Evolutionary conservation across 2,329 filamentous ascomycete genomes (phyloP).

Genomic region (Cladosporium sp.): DNA sequence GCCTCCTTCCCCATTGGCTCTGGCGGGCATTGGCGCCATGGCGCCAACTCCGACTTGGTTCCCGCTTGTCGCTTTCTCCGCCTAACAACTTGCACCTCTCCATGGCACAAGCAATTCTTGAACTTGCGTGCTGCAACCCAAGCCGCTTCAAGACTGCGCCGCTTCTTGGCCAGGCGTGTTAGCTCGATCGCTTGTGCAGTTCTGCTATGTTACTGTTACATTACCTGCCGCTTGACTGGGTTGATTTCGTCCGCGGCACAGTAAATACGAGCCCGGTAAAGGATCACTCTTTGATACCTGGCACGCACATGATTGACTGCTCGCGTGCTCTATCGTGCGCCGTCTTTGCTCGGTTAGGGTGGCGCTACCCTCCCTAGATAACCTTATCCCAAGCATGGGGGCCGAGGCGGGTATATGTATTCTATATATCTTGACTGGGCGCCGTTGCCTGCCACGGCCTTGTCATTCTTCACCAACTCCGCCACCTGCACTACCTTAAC

Average conservation of each 20-base stretch:
- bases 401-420: constrained; percentile 7
- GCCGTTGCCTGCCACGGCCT: not conserved
- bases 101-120: constrained; percentile 6
- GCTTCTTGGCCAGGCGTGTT: not conserved
- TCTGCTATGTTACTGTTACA: constrained; percentile 12
- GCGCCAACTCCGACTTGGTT: not conserved
- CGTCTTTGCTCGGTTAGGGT: not conserved
- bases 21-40: constrained; percentile 9
- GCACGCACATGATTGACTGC: constrained; percentile 9
- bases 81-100: not conserved
- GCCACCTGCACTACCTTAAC: not conserved
- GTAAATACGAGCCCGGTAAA: constrained; percentile 8
- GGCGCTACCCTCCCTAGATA: constrained; percentile 1
- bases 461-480: not conserved
- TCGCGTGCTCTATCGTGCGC: constrained; percentile 13
- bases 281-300: constrained; percentile 5
- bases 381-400: constrained; percentile 5
- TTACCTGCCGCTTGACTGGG: constrained; percentile 8
- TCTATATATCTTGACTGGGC: no score
- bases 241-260: not conserved
- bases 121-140: constrained; percentile 12
- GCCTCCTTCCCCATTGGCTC: constrained; percentile 4
- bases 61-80: constrained; percentile 5
- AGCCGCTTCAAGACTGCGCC: constrained; percentile 13
- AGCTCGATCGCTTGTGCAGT: constrained; percentile 2